Base-by-base conservation (phyloP, 2,329 filamentous ascomycete genomes). In the Colletotrichum coccodes region DNA sequence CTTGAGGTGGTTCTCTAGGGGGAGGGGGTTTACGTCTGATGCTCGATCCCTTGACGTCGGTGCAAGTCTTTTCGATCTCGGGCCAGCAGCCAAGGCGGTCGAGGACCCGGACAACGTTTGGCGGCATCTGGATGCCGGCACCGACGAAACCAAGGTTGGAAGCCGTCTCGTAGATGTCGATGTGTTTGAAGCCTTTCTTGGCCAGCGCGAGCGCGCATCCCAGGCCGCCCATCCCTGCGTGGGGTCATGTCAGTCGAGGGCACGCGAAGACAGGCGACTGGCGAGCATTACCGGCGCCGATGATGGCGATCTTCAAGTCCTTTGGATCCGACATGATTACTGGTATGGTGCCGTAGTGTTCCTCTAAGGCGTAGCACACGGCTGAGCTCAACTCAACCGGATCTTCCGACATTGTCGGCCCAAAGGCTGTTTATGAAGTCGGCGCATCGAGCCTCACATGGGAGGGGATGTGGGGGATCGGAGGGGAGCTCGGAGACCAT, bases 101-200 rank as follows among this genome's bases (percentile, higher is more conserved):
- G 14, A 96, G 85, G 9, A 96, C 92, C 2, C 92, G 87, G 4
- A 91, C 90, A 86, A 95, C 92, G 72, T 96, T 97, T 0, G 93
- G 93, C 0, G 93, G 92, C 66, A 95, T 85, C 77, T 97, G 94
- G 72, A 96, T 95, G 6, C 94, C 94, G 1, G 94, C 94, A 28
- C 94, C 94, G 1, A 95, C 92, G 74, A 95, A 95, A 6, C 93
- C 93, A 4, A 95, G 85, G 72, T 89, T 87, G 5, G 90, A 88
- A 0, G 92, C 92, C 40, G 86, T 87, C 77, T 95, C 93, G 77
- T 90, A 95, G 58, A 95, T 88, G 62, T 91, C 84, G 74, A 95
- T 91, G 65, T 92, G 83, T 71, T 84, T 88, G 80, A 95, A 95
- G 8, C 93, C 93, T 73, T 90, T 89, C 80, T 92, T 92, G 46